phyloP scores from a whole-genome alignment of 352 stramenopile species.

The Pythium phragmiticola region DNA sequence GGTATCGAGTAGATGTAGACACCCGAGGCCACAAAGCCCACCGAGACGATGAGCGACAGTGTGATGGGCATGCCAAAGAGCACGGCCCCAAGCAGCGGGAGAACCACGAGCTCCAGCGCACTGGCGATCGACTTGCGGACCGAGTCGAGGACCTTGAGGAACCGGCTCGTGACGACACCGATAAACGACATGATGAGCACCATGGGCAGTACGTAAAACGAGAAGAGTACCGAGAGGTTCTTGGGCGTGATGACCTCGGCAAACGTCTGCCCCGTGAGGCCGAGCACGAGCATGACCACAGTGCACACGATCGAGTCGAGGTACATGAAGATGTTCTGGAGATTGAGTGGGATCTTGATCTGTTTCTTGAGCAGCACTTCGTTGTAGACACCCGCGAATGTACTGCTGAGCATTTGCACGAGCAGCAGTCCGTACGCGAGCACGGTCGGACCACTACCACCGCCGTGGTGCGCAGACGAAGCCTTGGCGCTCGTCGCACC shows the following conservation, averaged over 20 bases:
- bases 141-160: constrained; percentile 79
- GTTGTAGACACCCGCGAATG: constrained; percentile 84
- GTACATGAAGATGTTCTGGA: constrained; percentile 89
- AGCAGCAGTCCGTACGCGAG: constrained; percentile 61
- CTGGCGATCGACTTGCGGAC: constrained; percentile 80
- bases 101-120: constrained; percentile 69
- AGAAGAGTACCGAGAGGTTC: constrained; percentile 66
- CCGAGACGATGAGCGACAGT: constrained; percentile 47
- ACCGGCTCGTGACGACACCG: constrained; percentile 78
- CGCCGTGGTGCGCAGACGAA: background rate
- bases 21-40: constrained; percentile 66
- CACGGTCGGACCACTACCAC: constrained; percentile 25
- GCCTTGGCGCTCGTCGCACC: constrained; percentile 20
- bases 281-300: constrained; percentile 58
- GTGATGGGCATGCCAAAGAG: constrained; percentile 67
- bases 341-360: constrained; percentile 59
- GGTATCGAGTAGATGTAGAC: constrained; percentile 83
- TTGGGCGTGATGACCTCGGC: constrained; percentile 42
- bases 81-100: constrained; percentile 59
- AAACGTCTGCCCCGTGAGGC: constrained; percentile 69
- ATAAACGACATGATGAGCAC: constrained; percentile 85
- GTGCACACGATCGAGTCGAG: constrained; percentile 77
- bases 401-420: constrained; percentile 79
- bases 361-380: constrained; percentile 82
- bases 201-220: constrained; percentile 71